Conservation (phyloP, 139 green algal species). For the Chlamydomonas sp. region DNA sequence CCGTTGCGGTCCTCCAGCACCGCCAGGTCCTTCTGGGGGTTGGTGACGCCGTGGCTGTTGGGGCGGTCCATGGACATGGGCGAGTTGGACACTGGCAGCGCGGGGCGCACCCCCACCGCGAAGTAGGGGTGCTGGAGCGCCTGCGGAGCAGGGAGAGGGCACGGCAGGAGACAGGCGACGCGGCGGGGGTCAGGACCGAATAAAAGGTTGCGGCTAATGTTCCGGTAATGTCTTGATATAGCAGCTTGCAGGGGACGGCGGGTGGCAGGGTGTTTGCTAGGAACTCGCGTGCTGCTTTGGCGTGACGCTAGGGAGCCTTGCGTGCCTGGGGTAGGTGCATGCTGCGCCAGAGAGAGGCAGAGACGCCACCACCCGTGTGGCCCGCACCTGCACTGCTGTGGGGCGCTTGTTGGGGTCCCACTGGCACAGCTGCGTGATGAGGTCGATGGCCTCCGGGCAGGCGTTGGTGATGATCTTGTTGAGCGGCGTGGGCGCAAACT, state of each 20-base stretch:
- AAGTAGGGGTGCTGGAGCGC: conserved; percentile 55
- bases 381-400: conserved; percentile 74
- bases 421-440: conserved; percentile 81
- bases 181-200: too few species aligned
- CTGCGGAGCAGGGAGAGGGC: too few species aligned
- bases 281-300: neutral
- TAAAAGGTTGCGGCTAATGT: too few species aligned
- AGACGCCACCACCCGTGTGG: conserved; percentile 70
- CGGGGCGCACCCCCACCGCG: conserved; percentile 44
- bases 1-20: conserved; percentile 46
- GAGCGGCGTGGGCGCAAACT: conserved; percentile 68
- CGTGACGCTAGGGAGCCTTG: neutral
- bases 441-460: conserved; percentile 85
- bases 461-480: conserved; percentile 81
- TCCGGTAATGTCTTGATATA: too few species aligned
- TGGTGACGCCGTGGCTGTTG: conserved; percentile 33
- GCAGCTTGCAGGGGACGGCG: too few species aligned
- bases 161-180: too few species aligned
- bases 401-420: conserved; percentile 91
- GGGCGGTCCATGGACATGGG: conserved; percentile 40
- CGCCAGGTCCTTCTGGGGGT: conserved; percentile 13
- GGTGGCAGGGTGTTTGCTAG: neutral
- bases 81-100: conserved; percentile 27
- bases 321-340: neutral
- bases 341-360: neutral